Conservation (phyloP, 139 green algal genomes). For the Desmodesmus armatus region DNA sequence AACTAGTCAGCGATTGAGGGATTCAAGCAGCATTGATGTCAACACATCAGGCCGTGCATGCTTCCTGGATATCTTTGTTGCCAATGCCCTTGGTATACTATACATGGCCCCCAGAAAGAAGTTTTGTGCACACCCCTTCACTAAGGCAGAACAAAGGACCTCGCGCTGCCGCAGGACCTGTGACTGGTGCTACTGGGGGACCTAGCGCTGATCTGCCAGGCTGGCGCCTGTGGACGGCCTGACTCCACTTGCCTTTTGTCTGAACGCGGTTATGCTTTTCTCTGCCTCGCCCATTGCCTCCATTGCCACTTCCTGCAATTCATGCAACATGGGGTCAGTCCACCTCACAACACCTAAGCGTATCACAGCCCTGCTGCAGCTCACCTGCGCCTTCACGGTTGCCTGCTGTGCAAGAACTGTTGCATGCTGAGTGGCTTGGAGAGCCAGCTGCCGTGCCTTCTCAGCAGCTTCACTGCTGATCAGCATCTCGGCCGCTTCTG, state of each 20-base stretch:
- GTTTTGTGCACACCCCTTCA: no score
- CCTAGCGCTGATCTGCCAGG: no score
- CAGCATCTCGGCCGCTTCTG: slow-evolving; percentile 23
- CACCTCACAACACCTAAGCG: neutral
- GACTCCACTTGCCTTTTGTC: neutral
- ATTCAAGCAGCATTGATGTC: neutral
- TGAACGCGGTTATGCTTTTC: neutral
- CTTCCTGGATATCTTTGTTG: no score
- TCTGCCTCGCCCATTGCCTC: slow-evolving; percentile 41
- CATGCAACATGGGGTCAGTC: neutral
- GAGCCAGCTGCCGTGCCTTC: slow-evolving; percentile 31
- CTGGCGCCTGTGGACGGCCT: no score
- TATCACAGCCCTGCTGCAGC: neutral
- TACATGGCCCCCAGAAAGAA: no score
- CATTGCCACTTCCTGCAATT: slow-evolving; percentile 27
- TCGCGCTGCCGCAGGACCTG: no score
- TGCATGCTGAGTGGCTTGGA: slow-evolving; percentile 43
- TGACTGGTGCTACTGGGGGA: neutral
- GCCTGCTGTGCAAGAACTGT: slow-evolving; percentile 24
- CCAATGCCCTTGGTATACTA: no score
- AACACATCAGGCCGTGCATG: neutral
- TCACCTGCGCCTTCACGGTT: slow-evolving; percentile 32
- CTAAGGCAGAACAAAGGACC: no score
- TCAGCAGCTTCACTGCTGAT: slow-evolving; percentile 25
- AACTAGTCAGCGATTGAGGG: no score